Base-by-base conservation (phyloP, 768 basidiomycete species). In the Lentinula detonsa region DNA sequence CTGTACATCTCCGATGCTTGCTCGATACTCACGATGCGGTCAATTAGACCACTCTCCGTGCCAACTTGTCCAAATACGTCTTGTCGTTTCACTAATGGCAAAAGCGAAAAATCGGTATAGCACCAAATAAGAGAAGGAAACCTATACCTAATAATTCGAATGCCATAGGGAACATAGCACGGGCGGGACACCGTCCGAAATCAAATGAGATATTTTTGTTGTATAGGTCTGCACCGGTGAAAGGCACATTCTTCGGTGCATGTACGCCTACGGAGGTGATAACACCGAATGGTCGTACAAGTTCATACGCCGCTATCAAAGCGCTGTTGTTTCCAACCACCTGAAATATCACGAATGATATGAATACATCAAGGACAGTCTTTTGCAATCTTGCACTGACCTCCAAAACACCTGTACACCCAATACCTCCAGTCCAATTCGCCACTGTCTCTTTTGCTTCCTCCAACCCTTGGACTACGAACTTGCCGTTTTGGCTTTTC, bases 181-280 rank as follows among this genome's bases (percentile, higher is more conserved):
- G 83, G 4, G 90, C 89, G 15, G 90, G 91, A 65, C 90, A 92
- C 8, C 90, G 83, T 8, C 91, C 91, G 68, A 92, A 93, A 66
- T 90, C 86, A 28, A 91, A 75, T 0, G 87, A 88, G 6, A 91
- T 80, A 70, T 92, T 93, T 73, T 90, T 90, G 76, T 86, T 76
- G 71, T 92, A 93, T 60, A 86, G 68, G 46, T 86, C 76, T 8
- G 74, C 71, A 2, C 83, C 78, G 10, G 79, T 83, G 65, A 86
- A 83, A 1, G 87, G 86, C 42, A 89, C 64, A 21, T 70, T 76
- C 1, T 73, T 74, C 53, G 72, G 76, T 59, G 84, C 81, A 61
- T 91, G 88, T 9, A 88, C 87, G 7, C 90, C 89, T 3, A 92
- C 88, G 6, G 89, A 90, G 35, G 79, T 78, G 64, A 91, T 86